Conservation (phyloP, 2,329 filamentous ascomycete species). For the Bimuria novae-zelandiae region DNA sequence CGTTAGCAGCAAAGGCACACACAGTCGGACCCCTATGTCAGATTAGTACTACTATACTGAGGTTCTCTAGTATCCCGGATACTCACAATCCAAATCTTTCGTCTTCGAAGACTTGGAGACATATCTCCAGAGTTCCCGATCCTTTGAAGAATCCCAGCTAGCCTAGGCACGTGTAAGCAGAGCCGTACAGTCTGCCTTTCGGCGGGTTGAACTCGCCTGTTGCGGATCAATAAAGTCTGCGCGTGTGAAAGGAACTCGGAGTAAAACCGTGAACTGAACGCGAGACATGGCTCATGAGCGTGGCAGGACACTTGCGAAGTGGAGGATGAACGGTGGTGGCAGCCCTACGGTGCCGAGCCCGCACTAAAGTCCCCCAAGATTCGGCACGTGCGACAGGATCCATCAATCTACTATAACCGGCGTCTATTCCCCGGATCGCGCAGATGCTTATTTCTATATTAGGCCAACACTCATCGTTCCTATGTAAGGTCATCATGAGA, state of each 20-base stretch:
- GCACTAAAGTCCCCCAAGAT: neutral
- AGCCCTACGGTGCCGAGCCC: no score
- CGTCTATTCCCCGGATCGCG: neutral
- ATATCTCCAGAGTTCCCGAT: slow-evolving; percentile 87
- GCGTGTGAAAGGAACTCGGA: slow-evolving; percentile 86
- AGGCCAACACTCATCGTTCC: neutral
- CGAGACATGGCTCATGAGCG: slow-evolving; percentile 32
- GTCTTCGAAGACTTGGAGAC: slow-evolving; percentile 80
- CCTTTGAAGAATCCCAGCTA: slow-evolving; percentile 85
- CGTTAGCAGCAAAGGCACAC: slow-evolving; percentile 41
- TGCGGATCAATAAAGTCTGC: slow-evolving; percentile 90
- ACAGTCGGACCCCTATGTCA: slow-evolving; percentile 74
- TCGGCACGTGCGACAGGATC: neutral
- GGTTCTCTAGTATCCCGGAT: slow-evolving; percentile 10
- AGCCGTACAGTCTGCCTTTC: neutral
- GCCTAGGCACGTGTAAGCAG: slow-evolving; percentile 59
- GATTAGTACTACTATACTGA: slow-evolving; percentile 9
- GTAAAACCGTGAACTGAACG: slow-evolving; percentile 70
- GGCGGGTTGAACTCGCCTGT: slow-evolving; percentile 61
- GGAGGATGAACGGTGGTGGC: no score
- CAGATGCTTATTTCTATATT: no score
- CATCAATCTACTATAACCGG: no score
- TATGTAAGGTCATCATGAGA: neutral
- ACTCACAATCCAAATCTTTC: slow-evolving; percentile 80
- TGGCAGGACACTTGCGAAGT: no score